Evolutionary conservation across 768 basidiomycete genomes (phyloP), one percentile per base, ranked within the genome.

Genomic region (Phlegmacium glaucopus): DNA sequence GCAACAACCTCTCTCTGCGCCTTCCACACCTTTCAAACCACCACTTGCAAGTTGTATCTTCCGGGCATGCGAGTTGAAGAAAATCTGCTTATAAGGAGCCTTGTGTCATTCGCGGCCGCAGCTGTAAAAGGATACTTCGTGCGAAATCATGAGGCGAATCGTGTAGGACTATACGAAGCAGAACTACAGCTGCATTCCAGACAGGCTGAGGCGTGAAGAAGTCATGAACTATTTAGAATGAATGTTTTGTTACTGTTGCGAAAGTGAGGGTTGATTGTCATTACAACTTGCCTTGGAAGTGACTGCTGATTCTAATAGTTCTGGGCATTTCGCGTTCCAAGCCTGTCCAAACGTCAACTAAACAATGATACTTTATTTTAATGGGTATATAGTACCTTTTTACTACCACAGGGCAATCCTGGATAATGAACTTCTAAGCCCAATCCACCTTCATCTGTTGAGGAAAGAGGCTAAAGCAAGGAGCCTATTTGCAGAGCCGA

Each of bases 91-190:
- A 91, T 75, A 28, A 91, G 67, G 3, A 90, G 69, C 47, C 69
- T 77, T 18, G 87, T 89, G 3, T 70, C 63, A 0, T 75, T 74
- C 4, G 68, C 63, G 4, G 78, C 75, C 7, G 77, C 75, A 78
- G 62, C 1, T 65, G 63, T 13, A 74, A 55, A 5, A 79, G 67
- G 35, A 80, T 77, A 40, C 61, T 59, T 27, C 72, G 68, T 16
- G 78, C 79, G 52, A 68, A 75, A 1, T 67, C 68, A 52, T 90
- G 83, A 1, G 86, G 82, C 87, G 87, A 90, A 57, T 91, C 88
- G 55, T 91, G 88, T 28, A 87, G 69, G 32, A 89, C 77, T 15
- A 83, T 80, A 17, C 87, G 79, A 26, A 89, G 68, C 28, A 90
- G 69, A 59, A 83, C 90, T 6, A 88, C 79, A 0, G 84, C 76